Evolutionary conservation across 1,139 yeast genomes (phyloP), one percentile per base, ranked within the genome.

Genomic region (Pichia sp.): DNA sequence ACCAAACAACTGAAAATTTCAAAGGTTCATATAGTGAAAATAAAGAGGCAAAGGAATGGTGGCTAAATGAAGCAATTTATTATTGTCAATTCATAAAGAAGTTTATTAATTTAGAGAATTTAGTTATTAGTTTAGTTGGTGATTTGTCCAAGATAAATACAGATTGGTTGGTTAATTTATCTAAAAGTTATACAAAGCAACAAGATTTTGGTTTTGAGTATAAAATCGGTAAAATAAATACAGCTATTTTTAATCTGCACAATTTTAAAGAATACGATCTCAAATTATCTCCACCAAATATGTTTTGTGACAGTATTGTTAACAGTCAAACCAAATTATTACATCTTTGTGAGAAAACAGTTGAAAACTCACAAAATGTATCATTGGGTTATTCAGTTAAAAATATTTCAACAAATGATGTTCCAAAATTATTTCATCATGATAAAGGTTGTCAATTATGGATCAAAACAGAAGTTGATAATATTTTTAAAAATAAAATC

Each of bases 401-500:
- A 51, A 59, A 61, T 7, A 52, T 53, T 0, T 52, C 62, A 45
- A 40, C 56, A 1, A 45, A 54, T 3, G 51, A 59, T 3, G 42
- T 52, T 3, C 76, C 77, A 0, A 47, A 53, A n/a, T 52, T 71
- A 9, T 51, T 61, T 2, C 49, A 56, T 18, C 54, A 56, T 40
- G 62, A 61, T 39, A 46, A 56, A 0, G 56, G 58, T 6, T 67
- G 67, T 49, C 84, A 82, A 50, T 52, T 78, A 32, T 83, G 88
- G 89, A 59, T 66, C 7, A 70, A 72, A 50, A 49, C 54, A 20
- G 77, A 72, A 38, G 27, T 48, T 8, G 53, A 46, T 24, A 23
- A 34, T 15, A 9, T 26, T 1, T 60, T 44, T 22, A 49, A 47
- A 9, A 53, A 55, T 15, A 60, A 55, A 40, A 47, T 66, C 0